Evolutionary conservation across 2,329 filamentous ascomycete species (phyloP).

Genomic region (Trichoderma harzianum): DNA sequence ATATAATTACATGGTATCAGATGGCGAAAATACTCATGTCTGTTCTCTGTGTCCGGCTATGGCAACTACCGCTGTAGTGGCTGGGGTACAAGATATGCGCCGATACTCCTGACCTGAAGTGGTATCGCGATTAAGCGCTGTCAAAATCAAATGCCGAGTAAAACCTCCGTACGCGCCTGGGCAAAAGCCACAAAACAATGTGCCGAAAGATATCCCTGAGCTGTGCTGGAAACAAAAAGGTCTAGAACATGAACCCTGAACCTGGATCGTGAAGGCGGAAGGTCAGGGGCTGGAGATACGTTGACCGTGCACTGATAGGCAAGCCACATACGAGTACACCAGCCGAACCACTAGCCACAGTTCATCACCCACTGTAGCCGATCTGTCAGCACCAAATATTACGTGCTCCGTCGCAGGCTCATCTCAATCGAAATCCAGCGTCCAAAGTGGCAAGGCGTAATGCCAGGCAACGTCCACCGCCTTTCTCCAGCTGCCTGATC

Average conservation of each 20-base stretch:
- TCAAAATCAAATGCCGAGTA: not conserved
- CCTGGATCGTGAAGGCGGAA: not conserved
- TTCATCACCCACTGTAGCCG: not conserved
- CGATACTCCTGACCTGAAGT: not conserved
- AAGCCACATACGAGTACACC: not conserved
- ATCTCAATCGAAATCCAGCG: not conserved
- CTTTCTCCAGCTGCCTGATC: not conserved
- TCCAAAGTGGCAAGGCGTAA: not conserved
- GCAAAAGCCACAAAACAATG: not conserved
- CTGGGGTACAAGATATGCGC: not conserved
- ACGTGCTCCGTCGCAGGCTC: not conserved
- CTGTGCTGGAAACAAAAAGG: not conserved
- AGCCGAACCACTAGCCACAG: not conserved
- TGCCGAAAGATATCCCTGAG: not conserved
- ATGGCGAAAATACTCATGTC: not conserved
- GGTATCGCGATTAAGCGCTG: not conserved
- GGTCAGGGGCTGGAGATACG: not conserved
- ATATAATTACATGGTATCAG: fast-evolving
- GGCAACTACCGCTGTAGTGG: fast-evolving
- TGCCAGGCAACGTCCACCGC: not conserved
- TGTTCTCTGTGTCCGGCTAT: not conserved
- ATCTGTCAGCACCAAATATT: not conserved
- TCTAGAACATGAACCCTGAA: not conserved
- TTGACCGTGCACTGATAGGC: too few relatives aligned
- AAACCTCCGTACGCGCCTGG: not conserved